Evolutionary conservation across 306 rosid genomes (phyloP).

Genomic region (Trifolium fragiferum): DNA sequence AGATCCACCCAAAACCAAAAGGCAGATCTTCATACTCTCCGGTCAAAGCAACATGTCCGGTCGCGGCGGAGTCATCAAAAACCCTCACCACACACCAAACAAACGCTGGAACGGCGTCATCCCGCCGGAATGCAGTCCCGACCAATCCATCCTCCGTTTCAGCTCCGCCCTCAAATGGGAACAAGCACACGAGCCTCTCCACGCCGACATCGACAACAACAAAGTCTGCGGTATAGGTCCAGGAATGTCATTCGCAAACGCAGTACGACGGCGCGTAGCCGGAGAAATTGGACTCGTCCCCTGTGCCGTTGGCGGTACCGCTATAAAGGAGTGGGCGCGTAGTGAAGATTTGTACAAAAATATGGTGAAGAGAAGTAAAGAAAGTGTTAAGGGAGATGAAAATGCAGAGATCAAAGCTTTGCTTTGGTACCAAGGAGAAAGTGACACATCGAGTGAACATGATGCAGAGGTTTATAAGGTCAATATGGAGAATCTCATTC

Average conservation of each 20-base stretch:
- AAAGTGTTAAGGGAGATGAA: constrained; percentile 54
- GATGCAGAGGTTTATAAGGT: constrained; percentile 65
- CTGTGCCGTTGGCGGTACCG: constrained; percentile 87
- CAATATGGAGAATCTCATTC: constrained; percentile 69
- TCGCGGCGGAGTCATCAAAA: constrained; percentile 68
- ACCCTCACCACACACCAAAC: constrained; percentile 27
- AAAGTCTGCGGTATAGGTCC: constrained; percentile 82
- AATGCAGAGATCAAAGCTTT: constrained; percentile 55
- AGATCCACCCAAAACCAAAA: constrained; percentile 39
- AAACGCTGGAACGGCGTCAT: constrained; percentile 73
- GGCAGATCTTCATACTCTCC: constrained; percentile 76
- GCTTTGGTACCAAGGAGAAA: constrained; percentile 91
- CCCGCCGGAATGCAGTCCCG: constrained; percentile 62
- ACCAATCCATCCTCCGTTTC: constrained; percentile 65
- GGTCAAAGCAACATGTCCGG: constrained; percentile 98
- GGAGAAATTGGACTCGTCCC: constrained; percentile 68
- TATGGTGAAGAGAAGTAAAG: constrained; percentile 68
- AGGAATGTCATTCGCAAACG: constrained; percentile 77
- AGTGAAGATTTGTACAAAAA: constrained; percentile 72
- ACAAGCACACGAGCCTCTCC: constrained; percentile 73
- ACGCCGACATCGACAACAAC: constrained; percentile 68
- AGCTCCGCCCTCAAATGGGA: constrained; percentile 68
- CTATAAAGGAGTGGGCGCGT: constrained; percentile 91
- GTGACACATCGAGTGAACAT: constrained; percentile 55
- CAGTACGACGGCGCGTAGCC: constrained; percentile 46